These are phyloP conservation scores for Thermothelomyces thermophilus DNA, from an alignment of 2,329 filamentous ascomycete genomes.

Conservation along the genomic window DNA sequence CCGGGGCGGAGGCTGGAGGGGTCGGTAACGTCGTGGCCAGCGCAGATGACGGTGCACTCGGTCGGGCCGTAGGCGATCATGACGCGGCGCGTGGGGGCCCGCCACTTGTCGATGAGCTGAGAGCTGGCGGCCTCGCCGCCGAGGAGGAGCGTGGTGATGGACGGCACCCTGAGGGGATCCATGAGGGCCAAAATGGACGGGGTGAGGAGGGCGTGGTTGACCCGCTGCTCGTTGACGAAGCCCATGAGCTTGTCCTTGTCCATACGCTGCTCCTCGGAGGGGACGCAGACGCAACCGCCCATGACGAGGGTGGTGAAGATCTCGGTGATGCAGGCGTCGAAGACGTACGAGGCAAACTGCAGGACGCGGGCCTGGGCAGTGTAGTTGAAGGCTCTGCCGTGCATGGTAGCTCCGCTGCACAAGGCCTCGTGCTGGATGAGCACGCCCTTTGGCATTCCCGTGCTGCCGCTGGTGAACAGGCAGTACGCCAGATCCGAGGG, in stretches of 20 bases:
- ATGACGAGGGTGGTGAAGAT: conserved; percentile 7
- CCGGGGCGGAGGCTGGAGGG: conserved; percentile 18
- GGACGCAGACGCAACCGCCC: conserved; percentile 15
- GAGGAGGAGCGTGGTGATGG: conserved; percentile 18
- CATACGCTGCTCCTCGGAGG: conserved; percentile 10
- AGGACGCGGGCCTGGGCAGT: background rate
- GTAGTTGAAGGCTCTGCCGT: conserved; percentile 7
- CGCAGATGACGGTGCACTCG: conserved; percentile 17
- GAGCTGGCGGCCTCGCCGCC: conserved; percentile 22
- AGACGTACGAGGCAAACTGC: conserved; percentile 14
- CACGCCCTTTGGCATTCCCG: conserved; percentile 37
- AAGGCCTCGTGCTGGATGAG: conserved; percentile 16
- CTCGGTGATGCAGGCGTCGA: conserved; percentile 15
- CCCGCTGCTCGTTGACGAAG: conserved; percentile 18
- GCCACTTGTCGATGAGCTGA: conserved; percentile 14
- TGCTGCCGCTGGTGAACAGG: conserved; percentile 48
- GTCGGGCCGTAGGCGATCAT: conserved; percentile 23
- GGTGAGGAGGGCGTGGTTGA: conserved; percentile 23
- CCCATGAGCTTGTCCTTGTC: conserved; percentile 30
- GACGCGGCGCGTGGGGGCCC: conserved; percentile 1
- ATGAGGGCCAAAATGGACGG: conserved; percentile 23
- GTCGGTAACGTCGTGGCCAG: conserved; percentile 13
- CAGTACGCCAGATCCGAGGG: conserved; percentile 27
- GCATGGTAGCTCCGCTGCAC: conserved; percentile 2
- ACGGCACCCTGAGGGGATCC: conserved; percentile 18